A percentile compares a stretch with the other conserved stretches of the same genome.
These are phyloP conservation scores for Euryodendron excelsum DNA, from an alignment of 148 eudicot genomes.

Conservation along the genomic window DNA sequence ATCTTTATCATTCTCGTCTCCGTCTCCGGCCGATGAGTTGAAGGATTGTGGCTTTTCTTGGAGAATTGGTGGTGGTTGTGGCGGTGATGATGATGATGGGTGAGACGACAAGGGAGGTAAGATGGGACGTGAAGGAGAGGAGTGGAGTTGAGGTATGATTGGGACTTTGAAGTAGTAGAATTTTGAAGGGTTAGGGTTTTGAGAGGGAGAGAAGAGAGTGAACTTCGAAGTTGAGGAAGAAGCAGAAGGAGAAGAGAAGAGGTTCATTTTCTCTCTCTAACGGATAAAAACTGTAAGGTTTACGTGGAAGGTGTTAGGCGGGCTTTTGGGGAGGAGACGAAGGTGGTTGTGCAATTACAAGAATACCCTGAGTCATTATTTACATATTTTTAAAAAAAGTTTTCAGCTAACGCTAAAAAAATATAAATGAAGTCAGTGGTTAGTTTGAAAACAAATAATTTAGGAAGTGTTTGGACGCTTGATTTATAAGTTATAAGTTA, in stretches of 20 bases:
- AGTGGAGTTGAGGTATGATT: conserved; percentile 31
- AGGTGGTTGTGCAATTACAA: neutral
- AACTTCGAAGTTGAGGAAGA: conserved; percentile 39
- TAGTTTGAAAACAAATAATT: too few species aligned
- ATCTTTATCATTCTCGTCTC: neutral
- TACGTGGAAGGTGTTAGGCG: conserved; percentile 10
- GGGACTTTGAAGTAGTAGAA: conserved; percentile 36
- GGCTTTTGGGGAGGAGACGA: neutral
- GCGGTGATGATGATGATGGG: too few species aligned
- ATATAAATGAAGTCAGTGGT: too few species aligned
- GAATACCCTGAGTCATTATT: neutral
- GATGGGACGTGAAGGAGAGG: conserved; percentile 36
- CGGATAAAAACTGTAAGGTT: conserved; percentile 19
- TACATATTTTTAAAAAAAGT: too few species aligned
- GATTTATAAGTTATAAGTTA: too few species aligned
- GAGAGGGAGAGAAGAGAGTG: conserved; percentile 36
- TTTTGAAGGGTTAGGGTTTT: conserved; percentile 33
- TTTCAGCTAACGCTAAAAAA: too few species aligned
- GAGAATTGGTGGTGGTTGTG: conserved; percentile 36
- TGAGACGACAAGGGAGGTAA: conserved; percentile 32
- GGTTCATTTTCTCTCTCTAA: conserved; percentile 40
- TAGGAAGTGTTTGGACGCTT: too few species aligned
- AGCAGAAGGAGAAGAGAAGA: conserved; percentile 40
- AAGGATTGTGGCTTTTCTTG: conserved; percentile 32
- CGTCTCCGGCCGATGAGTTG: neutral